These are phyloP conservation scores for Lenwebbia sp. DNA, from an alignment of 345 rosid species.

Conservation along the genomic window DNA sequence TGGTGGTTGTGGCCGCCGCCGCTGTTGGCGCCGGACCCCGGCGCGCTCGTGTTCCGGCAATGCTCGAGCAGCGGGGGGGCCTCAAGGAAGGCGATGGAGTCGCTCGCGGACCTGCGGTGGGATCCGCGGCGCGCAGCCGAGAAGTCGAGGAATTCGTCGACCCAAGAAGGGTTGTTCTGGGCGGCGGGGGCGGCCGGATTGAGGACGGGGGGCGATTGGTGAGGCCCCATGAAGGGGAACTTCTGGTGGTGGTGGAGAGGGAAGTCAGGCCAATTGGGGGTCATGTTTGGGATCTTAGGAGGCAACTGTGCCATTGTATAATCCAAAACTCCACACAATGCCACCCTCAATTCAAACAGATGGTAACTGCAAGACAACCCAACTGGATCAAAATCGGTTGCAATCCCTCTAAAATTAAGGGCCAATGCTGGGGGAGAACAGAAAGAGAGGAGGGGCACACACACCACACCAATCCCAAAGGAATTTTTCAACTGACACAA, in stretches of 20 bases:
- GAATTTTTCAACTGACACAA: neutral
- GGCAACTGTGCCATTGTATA: slow-evolving; percentile 70
- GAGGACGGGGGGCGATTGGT: neutral
- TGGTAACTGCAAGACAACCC: neutral
- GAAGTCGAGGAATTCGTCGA: slow-evolving; percentile 84
- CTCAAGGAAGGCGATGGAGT: slow-evolving; percentile 61
- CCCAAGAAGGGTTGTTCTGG: slow-evolving; percentile 52
- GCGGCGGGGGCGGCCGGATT: neutral
- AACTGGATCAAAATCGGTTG: neutral
- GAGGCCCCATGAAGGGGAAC: slow-evolving; percentile 13
- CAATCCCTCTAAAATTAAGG: neutral
- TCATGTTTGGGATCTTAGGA: slow-evolving; percentile 77
- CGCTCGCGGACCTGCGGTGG: slow-evolving; percentile 79
- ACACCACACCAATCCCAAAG: neutral
- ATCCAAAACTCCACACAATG: neutral
- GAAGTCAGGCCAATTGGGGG: slow-evolving; percentile 67
- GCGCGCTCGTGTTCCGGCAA: neutral
- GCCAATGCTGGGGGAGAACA: neutral
- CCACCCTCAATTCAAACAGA: neutral
- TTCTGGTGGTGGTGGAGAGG: slow-evolving; percentile 22
- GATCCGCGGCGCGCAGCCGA: slow-evolving; percentile 44
- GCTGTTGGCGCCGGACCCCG: neutral
- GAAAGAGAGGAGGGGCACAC: neutral
- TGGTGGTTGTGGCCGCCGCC: neutral
- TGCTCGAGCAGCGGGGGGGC: slow-evolving; percentile 16